Evolutionary conservation across 441 rosid species (phyloP).

Genomic region (Manihot esculenta): DNA sequence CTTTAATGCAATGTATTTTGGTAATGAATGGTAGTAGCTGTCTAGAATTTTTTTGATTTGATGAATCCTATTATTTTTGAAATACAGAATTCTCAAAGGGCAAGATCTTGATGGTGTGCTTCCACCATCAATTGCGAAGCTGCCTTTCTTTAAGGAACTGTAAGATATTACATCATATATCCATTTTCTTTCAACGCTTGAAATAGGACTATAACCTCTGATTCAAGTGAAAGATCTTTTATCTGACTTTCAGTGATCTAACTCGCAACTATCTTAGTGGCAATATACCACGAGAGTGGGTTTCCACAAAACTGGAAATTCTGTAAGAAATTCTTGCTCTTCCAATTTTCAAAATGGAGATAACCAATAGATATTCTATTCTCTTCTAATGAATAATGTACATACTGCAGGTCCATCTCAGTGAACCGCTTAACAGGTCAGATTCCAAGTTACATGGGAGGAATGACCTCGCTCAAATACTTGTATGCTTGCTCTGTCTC

Average conservation of each 20-base stretch:
- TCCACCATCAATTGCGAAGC: slow-evolving; percentile 31
- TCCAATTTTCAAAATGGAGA: slow-evolving; percentile 1
- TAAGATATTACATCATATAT: slow-evolving; percentile 16
- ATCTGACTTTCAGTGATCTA: slow-evolving; percentile 27
- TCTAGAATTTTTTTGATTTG: not conserved
- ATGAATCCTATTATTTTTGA: not conserved
- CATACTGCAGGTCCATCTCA: slow-evolving; percentile 26
- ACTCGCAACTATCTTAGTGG: slow-evolving; percentile 36
- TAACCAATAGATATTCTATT: not conserved
- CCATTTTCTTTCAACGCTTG: not conserved
- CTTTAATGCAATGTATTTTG: too few species aligned
- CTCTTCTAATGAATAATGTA: not conserved
- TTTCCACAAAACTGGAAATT: slow-evolving; percentile 30
- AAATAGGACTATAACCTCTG: not conserved
- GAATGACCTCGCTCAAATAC: slow-evolving; percentile 33
- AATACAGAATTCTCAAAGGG: slow-evolving; percentile 31
- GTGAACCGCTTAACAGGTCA: slow-evolving; percentile 38
- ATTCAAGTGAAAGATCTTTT: not conserved
- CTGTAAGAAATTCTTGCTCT: slow-evolving; percentile 29
- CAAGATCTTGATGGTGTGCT: slow-evolving; percentile 39
- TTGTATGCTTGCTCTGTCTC: slow-evolving; percentile 23
- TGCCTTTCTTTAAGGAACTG: slow-evolving; percentile 34
- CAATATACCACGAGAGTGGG: slow-evolving; percentile 42
- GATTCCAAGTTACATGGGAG: slow-evolving; percentile 36
- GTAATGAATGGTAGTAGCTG: too few species aligned